Conservation (phyloP, 208 protist genomes). For the Leishmania aethiopica region DNA sequence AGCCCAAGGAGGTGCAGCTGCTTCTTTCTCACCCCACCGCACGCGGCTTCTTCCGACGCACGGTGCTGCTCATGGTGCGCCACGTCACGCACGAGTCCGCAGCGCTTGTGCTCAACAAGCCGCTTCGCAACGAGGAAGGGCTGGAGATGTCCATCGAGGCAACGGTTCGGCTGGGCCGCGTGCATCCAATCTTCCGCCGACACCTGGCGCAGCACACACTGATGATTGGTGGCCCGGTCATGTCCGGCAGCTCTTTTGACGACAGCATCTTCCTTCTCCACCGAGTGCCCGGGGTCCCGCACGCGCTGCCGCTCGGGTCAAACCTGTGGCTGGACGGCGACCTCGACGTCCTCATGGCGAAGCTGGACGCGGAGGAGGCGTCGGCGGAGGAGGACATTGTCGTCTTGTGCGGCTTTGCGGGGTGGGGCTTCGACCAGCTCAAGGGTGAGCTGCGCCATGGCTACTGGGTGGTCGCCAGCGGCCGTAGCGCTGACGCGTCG, state of each 20-base stretch:
- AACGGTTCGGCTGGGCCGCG: slow-evolving; percentile 47
- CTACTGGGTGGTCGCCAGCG: slow-evolving; percentile 67
- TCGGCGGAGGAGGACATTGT: slow-evolving; percentile 64
- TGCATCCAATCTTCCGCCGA: slow-evolving; percentile 66
- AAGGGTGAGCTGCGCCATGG: slow-evolving; percentile 71
- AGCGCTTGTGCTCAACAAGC: slow-evolving; percentile 80
- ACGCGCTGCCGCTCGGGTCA: slow-evolving; percentile 56
- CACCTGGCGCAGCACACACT: slow-evolving; percentile 67
- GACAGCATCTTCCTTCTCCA: slow-evolving; percentile 77
- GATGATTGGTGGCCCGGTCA: slow-evolving; percentile 83
- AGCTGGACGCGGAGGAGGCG: slow-evolving; percentile 56
- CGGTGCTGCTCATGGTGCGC: slow-evolving; percentile 70
- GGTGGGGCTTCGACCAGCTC: slow-evolving; percentile 78
- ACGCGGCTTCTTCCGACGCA: slow-evolving; percentile 68
- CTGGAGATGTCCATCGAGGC: slow-evolving; percentile 50
- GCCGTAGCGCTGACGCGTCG: slow-evolving; percentile 27
- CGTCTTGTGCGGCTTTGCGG: slow-evolving; percentile 77
- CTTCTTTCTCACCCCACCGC: slow-evolving; percentile 76
- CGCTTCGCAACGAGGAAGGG: slow-evolving; percentile 58
- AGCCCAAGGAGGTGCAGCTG: slow-evolving; percentile 63
- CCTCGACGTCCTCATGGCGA: slow-evolving; percentile 63
- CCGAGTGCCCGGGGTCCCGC: slow-evolving; percentile 59
- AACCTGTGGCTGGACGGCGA: slow-evolving; percentile 77
- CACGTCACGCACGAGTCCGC: slow-evolving; percentile 58
- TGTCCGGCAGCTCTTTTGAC: slow-evolving; percentile 65